Percentiles rank a stretch among this genome's conserved stretches.
Conservation (phyloP, 1,139 yeast species). For the Eremothecium cymbalariae region DNA sequence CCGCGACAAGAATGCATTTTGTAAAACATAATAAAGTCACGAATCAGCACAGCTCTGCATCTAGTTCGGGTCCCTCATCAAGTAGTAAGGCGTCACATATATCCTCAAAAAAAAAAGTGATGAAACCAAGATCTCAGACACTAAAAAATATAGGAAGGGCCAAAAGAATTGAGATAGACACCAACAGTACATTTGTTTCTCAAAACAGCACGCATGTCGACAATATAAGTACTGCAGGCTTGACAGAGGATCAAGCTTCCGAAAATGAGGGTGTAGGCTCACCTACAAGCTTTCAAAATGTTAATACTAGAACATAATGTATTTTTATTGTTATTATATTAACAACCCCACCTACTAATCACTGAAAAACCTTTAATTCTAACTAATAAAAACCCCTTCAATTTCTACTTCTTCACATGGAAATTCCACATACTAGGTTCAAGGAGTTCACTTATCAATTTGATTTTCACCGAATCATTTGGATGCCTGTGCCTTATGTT, state of each 20-base stretch:
- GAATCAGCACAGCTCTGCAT: conserved; percentile 4
- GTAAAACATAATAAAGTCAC: conserved; percentile 8
- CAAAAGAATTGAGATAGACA: conserved; percentile 1
- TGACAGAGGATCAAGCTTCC: not conserved
- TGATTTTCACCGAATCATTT: too few relatives aligned
- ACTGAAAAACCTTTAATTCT: too few relatives aligned
- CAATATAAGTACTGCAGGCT: not conserved
- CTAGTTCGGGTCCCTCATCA: not conserved
- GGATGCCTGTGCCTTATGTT: too few relatives aligned
- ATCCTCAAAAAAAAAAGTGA: conserved; percentile 3
- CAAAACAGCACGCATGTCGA: not conserved
- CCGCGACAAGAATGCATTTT: conserved; percentile 15
- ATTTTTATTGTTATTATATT: too few relatives aligned
- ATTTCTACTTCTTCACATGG: too few relatives aligned
- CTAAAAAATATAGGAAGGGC: conserved; percentile 1
- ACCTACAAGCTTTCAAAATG: conserved; percentile 2
- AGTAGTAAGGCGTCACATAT: not conserved
- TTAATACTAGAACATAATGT: too few relatives aligned
- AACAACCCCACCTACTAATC: too few relatives aligned
- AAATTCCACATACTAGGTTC: too few relatives aligned
- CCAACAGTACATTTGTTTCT: not conserved
- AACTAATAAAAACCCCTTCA: too few relatives aligned
- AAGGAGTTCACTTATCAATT: too few relatives aligned
- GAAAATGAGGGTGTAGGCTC: conserved; percentile 1
- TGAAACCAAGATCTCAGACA: conserved; percentile 2